Conservation (phyloP, 2,329 filamentous ascomycete genomes). For the Pseudogymnoascus sp. region DNA sequence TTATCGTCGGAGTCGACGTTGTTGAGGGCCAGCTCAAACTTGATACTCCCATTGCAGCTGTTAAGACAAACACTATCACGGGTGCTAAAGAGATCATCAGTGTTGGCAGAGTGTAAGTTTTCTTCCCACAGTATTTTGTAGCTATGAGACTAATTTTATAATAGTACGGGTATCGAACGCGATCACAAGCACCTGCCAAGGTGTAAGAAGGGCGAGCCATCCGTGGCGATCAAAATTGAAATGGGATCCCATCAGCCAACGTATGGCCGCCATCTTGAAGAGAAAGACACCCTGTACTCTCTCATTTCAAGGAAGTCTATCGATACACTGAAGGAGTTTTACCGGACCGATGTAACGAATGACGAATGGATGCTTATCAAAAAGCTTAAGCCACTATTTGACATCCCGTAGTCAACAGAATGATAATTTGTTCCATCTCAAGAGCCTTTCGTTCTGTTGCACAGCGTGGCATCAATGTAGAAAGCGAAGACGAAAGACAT, state of each 20-base stretch:
- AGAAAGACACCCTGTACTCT: conserved; percentile 81
- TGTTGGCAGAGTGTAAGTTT: conserved; percentile 67
- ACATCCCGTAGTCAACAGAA: conserved; percentile 45
- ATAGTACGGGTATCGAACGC: conserved; percentile 87
- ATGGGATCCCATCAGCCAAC: conserved; percentile 83
- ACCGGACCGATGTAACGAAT: conserved; percentile 75
- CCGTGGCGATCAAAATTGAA: conserved; percentile 96
- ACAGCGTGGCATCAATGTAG: conserved; percentile 11
- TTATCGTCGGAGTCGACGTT: conserved; percentile 92
- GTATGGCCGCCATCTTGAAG: conserved; percentile 92
- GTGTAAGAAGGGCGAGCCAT: conserved; percentile 95
- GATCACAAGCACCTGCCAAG: conserved; percentile 91
- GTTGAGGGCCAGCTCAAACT: conserved; percentile 79
- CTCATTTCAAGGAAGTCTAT: conserved; percentile 82
- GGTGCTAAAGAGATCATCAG: conserved; percentile 75
- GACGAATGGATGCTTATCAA: conserved; percentile 94
- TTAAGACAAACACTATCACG: conserved; percentile 74
- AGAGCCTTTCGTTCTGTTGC: not conserved
- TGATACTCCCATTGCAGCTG: conserved; percentile 81
- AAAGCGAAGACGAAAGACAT: conserved; percentile 10
- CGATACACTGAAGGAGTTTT: conserved; percentile 93
- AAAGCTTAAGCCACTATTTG: conserved; percentile 91
- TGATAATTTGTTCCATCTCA: conserved; percentile 3
- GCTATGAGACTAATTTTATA: conserved; percentile 21
- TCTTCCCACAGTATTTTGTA: not conserved